phyloP scores from a whole-genome alignment of 148 eudicot species.

The Chenopodium suecicum region DNA sequence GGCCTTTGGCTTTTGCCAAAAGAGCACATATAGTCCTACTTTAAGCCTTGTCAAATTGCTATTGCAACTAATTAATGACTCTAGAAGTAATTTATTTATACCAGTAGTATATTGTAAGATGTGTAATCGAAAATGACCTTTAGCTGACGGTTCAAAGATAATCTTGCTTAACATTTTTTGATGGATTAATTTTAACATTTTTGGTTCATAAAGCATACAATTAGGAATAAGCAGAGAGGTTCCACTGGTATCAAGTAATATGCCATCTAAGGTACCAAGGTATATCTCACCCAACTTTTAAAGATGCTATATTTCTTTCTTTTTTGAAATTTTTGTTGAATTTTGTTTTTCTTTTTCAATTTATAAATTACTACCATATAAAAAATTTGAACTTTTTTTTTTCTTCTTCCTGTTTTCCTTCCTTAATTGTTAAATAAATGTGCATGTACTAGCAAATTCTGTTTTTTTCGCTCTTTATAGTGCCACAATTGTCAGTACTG shows the following conservation, averaged over 20 bases:
- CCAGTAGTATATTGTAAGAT: neutral
- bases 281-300: conserved; percentile 21
- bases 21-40: neutral
- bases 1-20: neutral
- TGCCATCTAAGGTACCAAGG: conserved; percentile 24
- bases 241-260: conserved; percentile 29
- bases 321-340: neutral
- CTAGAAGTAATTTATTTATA: neutral
- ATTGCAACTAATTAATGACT: neutral
- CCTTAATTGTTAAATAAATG: neutral
- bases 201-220: neutral
- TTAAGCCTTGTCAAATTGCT: neutral
- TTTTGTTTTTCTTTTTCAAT: neutral
- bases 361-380: neutral
- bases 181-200: neutral
- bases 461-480: neutral
- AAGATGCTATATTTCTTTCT: conserved; percentile 12
- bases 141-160: neutral
- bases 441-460: neutral
- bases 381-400: neutral
- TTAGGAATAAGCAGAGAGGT: conserved; percentile 2
- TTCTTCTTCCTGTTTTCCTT: neutral
- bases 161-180: conserved; percentile 7
- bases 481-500: conserved; percentile 12
- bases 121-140: conserved; percentile 5